Percentiles rank a stretch among this genome's conserved stretches.
Conservation (phyloP, 192 early-diverging fungal genomes). For the Linnemannia zychae region DNA sequence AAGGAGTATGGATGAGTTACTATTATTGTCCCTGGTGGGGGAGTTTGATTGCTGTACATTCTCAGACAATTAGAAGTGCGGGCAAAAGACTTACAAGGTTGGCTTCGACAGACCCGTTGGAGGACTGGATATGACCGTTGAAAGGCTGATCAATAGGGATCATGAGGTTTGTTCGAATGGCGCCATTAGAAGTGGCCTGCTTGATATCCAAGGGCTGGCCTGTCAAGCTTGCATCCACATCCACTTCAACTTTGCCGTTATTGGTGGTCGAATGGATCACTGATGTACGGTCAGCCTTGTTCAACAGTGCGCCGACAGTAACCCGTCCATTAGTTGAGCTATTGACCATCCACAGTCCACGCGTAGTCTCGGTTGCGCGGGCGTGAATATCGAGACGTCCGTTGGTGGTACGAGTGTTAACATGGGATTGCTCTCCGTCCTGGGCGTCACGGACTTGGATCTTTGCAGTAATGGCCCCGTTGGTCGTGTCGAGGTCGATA, state of each 20-base stretch:
- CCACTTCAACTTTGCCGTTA: slow-evolving; percentile 25
- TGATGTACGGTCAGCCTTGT: slow-evolving; percentile 29
- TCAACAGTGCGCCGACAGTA: slow-evolving; percentile 22
- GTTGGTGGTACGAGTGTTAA: slow-evolving; percentile 19
- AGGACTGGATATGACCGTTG: slow-evolving; percentile 7
- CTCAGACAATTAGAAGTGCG: too few species aligned
- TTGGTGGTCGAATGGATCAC: slow-evolving; percentile 11
- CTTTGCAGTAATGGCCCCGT: slow-evolving; percentile 31
- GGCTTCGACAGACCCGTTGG: slow-evolving; percentile 27
- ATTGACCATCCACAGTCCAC: slow-evolving; percentile 37
- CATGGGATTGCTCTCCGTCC: slow-evolving; percentile 21
- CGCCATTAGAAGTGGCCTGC: slow-evolving; percentile 16
- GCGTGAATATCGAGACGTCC: slow-evolving; percentile 16
- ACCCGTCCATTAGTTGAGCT: slow-evolving; percentile 15
- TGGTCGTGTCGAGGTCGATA: slow-evolving; percentile 19
- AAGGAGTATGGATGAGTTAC: not conserved
- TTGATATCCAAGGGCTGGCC: slow-evolving; percentile 29
- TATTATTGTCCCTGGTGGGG: too few species aligned
- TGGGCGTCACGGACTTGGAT: slow-evolving; percentile 21
- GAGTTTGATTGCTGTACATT: too few species aligned
- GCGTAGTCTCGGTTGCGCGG: slow-evolving; percentile 15
- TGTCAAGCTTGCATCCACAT: slow-evolving; percentile 27
- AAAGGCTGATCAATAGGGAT: slow-evolving; percentile 15
- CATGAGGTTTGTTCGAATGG: slow-evolving; percentile 29
- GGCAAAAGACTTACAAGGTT: slow-evolving; percentile 36